phyloP scores from a whole-genome alignment of 306 rosid genomes.

The Cotoneaster glaucophyllus region DNA sequence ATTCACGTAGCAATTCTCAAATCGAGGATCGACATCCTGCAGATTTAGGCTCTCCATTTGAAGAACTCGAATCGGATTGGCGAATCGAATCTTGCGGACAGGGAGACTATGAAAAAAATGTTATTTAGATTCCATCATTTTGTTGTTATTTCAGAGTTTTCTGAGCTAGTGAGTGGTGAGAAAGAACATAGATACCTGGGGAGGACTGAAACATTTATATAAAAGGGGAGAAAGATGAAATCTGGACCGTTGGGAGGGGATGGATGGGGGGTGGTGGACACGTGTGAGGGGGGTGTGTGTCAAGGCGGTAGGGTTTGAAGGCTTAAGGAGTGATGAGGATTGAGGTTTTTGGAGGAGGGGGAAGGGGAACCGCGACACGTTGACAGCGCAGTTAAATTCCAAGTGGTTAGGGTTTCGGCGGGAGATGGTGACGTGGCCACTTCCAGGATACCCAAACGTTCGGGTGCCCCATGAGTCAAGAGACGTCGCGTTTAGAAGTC shows the following conservation, averaged over 20 bases:
- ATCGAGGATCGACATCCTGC: conserved; percentile 1
- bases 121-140: background rate
- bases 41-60: conserved; percentile 21
- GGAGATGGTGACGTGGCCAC: background rate
- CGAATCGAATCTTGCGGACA: too few relatives aligned
- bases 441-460: too few relatives aligned
- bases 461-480: too few relatives aligned
- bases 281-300: conserved; percentile 19
- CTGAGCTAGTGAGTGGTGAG: background rate
- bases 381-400: background rate
- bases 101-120: too few relatives aligned
- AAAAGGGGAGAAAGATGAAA: background rate
- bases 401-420: background rate
- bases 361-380: background rate
- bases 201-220: background rate
- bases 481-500: too few relatives aligned
- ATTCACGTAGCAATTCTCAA: background rate
- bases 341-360: background rate
- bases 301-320: background rate
- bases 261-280: background rate
- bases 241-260: background rate
- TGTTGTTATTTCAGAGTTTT: background rate
- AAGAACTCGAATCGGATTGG: background rate
- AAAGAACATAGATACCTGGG: background rate
- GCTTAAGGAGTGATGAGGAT: conserved; percentile 6